A percentile compares a stretch with the other conserved stretches of the same genome.
These are phyloP conservation scores for Arachnopeziza araneosa DNA, from an alignment of 2,329 filamentous ascomycete genomes.

Conservation along the genomic window DNA sequence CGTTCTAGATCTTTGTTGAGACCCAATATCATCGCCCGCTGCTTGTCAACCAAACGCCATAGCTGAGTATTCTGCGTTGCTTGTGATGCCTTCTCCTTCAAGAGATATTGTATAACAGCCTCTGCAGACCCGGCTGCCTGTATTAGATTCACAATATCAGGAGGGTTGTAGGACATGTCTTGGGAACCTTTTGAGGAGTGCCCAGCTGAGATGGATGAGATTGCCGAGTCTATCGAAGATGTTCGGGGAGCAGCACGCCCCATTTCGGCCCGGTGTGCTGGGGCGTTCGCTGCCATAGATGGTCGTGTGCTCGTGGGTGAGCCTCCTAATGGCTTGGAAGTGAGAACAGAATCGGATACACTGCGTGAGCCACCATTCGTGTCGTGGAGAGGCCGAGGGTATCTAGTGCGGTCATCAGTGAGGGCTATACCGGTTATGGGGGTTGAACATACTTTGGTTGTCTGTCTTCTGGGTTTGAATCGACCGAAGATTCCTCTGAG, in stretches of 20 bases:
- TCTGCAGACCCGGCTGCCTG: constrained; percentile 83
- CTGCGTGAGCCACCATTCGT: constrained; percentile 30
- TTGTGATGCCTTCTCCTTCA: constrained; percentile 87
- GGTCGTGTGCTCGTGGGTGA: constrained; percentile 17
- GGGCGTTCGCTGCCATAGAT: constrained; percentile 25
- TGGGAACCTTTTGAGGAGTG: constrained; percentile 53
- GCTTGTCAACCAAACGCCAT: constrained; percentile 95
- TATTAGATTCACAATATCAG: constrained; percentile 75
- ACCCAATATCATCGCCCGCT: constrained; percentile 86
- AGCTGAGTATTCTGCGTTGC: constrained; percentile 86
- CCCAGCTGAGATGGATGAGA: constrained; percentile 67
- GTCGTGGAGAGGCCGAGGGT: constrained; percentile 18
- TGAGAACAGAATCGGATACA: constrained; percentile 29
- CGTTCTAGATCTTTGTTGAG: constrained; percentile 92
- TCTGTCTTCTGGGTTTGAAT: constrained; percentile 15
- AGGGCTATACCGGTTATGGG: not conserved
- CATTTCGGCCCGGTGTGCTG: constrained; percentile 27
- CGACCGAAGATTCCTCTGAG: constrained; percentile 21
- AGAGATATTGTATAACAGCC: constrained; percentile 77
- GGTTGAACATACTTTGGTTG: constrained; percentile 19
- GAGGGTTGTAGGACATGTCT: constrained; percentile 47
- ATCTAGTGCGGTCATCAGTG: constrained; percentile 14
- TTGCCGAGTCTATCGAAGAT: constrained; percentile 88
- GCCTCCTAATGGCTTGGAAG: constrained; percentile 19
- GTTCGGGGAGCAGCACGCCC: constrained; percentile 53